Base-by-base conservation (phyloP, 352 stramenopile species). In the Phytophthora cryptogea region DNA sequence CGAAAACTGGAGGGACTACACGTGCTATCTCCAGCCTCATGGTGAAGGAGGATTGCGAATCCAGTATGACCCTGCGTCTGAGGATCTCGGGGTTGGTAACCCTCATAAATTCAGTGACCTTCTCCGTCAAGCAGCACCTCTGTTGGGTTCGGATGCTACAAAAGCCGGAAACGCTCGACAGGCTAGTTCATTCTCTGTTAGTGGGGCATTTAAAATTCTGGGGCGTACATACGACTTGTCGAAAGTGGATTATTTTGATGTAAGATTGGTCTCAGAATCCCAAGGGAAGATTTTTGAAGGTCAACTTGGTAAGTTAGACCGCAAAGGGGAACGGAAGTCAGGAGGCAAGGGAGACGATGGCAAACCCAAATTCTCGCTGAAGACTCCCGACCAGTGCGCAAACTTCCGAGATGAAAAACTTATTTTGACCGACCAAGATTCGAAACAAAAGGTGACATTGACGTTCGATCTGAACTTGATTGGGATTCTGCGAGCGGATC, bases 191-290 rank as follows among this genome's bases (percentile, higher is more conserved):
- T 47, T 51, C n/a, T 39, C 40, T 9, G 23, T 17, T 26, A 20
- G n/a, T 10, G 43, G 31, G 1, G 45, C 32, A 3, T 63, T 59
- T 6, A 76, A 74, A 50, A 45, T 89, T 10, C 63, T 89, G 16
- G 82, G 82, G 0, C 60, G 67, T 1, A 86, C 74, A 14, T 91
- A 83, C 52, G 72, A 91, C 35, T 63, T 89, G 36, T 66, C 74
- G 0, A 71, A 73, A 40, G 78, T 89, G 10, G 66, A 68, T 7
- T 80, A 77, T 54, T 88, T 89, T 49, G 73, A 87, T 16, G 74
- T 91, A 10, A 48, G 71, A 9, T 41, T 91, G 5, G 44, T 55
- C 7, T 74, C 72, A 8, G 64, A 74, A 11, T 52, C 63, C 0
- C 59, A 59, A 3, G 76, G 69, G 0, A 80, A 63, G 30, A 36